Evolutionary conservation across 163 green algal species (phyloP).

Genomic region (Scenedesmus sp.): DNA sequence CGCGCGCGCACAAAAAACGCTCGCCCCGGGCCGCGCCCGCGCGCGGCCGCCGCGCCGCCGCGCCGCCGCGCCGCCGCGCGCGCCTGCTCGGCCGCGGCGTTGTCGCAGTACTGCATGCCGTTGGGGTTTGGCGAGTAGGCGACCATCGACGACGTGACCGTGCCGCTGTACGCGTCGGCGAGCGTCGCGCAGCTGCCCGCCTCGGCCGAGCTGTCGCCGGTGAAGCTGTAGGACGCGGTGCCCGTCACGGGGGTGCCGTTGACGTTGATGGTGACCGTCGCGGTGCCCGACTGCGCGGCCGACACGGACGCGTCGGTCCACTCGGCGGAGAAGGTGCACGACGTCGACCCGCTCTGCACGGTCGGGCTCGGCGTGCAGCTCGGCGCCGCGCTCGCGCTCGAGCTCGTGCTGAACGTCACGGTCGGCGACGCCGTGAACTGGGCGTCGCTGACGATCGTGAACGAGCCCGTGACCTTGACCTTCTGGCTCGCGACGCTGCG

Average conservation of each 20-base stretch:
- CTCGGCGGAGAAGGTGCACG: not conserved
- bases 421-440: not conserved
- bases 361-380: not conserved
- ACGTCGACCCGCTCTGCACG: too few relatives aligned
- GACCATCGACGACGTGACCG: not conserved
- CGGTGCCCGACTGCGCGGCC: not conserved
- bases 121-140: slow-evolving; percentile 6
- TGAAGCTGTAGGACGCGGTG: too few relatives aligned
- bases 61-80: too few relatives aligned
- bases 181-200: slow-evolving; percentile 19
- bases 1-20: too few relatives aligned
- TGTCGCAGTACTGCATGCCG: slow-evolving; percentile 9
- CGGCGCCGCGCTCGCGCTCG: not conserved
- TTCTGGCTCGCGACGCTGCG: not conserved
- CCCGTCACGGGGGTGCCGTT: too few relatives aligned
- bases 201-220: too few relatives aligned
- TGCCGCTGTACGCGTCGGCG: slow-evolving; percentile 3
- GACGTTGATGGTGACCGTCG: slow-evolving; percentile 19
- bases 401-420: slow-evolving; percentile 4
- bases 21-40: too few relatives aligned
- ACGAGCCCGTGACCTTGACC: not conserved
- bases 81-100: too few relatives aligned
- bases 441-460: not conserved
- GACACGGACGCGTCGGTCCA: slow-evolving; percentile 18
- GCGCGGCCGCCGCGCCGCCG: too few relatives aligned